Base-by-base conservation (phyloP, 495 filamentous ascomycete species). In the Penicillium roqueforti region DNA sequence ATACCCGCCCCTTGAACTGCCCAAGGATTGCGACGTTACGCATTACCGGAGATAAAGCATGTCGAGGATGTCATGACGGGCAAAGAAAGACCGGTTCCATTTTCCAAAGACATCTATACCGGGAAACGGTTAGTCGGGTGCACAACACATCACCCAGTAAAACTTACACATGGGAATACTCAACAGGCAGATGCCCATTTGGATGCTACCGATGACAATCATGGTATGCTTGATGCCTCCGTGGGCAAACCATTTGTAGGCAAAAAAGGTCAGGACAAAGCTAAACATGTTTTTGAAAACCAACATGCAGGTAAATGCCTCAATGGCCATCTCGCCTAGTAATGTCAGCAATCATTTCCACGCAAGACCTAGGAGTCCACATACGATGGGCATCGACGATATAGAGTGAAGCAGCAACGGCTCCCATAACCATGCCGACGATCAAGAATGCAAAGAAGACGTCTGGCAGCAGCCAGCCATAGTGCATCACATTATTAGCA, bases 251-350 rank as follows among this genome's bases (percentile, higher is more conserved):
- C 92, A 96, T 26, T 90, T 70, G 58, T 88, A 95, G 3, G 88
- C 89, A 53, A 80, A 83, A 53, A 83, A 92, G 0, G 92, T 96
- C 32, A 97, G 73, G 6, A 81, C 87, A 58, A 95, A 96, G 60
- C 83, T 87, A 74, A 97, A 93, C 52, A 96, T 77, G 58, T 96
- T 96, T 70, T 91, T 96, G 79, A 97, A 97, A 20, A 97, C 81
- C 46, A 96, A 75, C 60, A 95, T 77, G 71, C 87, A 88, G 0
- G 91, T 97, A 67, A 97, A 96, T 3, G 86, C 88, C 73, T 97
- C 92, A 41, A 97, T 84, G 1, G 91, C 83, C 47, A 97, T 85
- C 51, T 90, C 83, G 9, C 86, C 87, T 90, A 53, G 14, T 5
- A 19, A 2, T 7, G 37, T 60, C 53, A 69, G 62, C 31, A 19